Base-by-base conservation (phyloP, 176 grass and related monocot species). In the Hyparrhenia diplandra region DNA sequence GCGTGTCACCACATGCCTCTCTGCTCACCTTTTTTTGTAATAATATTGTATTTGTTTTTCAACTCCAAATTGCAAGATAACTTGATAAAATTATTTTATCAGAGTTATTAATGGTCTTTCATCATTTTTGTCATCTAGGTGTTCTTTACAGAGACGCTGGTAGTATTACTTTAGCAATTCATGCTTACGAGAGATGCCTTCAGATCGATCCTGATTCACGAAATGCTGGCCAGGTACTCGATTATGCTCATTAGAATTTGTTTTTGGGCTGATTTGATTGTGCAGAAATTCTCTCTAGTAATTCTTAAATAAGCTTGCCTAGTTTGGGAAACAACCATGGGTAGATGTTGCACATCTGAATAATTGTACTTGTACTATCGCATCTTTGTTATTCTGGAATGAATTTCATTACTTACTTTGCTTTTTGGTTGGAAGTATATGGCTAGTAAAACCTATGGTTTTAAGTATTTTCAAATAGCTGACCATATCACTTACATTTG, bases 131-230 rank as follows among this genome's bases (percentile, higher is more conserved):
- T 71, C 23, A 80, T 63, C 49, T 88, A 99, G 97, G 97, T 84
- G 97, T 99, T 75, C 90, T 99, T 85, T 96, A 99, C 83, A 99
- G 97, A 92, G 97, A 99, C 71, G 93, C 91, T 52, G 97, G 97
- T 73, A 99, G 92, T 71, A 99, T 99, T 88, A 45, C 76, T 83
- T 89, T 83, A 82, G 87, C 97, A 55, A 87, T 96, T 80, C 93
- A 99, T 71, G 90, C 97, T 29, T 99, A 99, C 64, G 97, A 99
- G 80, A 93, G 83, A 69, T 99, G 97, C 80, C 97, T 99, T 82
- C 93, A 91, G 59, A 93, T 99, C 11, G 97, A 99, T 85, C 93
- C 90, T 71, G 97, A 99, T 90, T 99, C 97, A 77, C 91, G 91
- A 34, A 99, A 99, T 87, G 97, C 97, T 60, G 97, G 97, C 70